Base-by-base conservation (phyloP, 148 eudicot species). In the Camellia sinensis region DNA sequence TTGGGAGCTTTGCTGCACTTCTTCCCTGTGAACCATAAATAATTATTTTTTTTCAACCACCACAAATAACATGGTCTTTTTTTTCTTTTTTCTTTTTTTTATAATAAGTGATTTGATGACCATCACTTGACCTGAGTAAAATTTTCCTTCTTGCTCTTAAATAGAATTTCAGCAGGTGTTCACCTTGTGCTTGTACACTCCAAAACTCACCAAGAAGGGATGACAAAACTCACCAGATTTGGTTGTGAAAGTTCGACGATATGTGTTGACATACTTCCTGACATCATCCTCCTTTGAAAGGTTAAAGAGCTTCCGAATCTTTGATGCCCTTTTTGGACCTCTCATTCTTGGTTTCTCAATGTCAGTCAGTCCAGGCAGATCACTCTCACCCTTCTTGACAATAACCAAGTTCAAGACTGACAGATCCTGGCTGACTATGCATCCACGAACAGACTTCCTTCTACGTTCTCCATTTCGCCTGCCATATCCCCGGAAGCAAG, bases 261-360 rank as follows among this genome's bases (percentile, higher is more conserved):
- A 93, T 13, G 97, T 93, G 89, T 93, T 93, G 50, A 93, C 97
- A 72, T 93, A 93, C 92, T 93, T 91, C 81, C 97, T 84, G 1
- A 93, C 97, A 87, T 93, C 97, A 83, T 93, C 95, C 19, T 93
- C 92, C 86, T 93, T 93, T 66, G 89, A 82, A 37, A 93, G 91
- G 90, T 93, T 92, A 78, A 93, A 93, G 75, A 93, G 97, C 87
- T 93, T 93, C 44, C 95, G 83, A 84, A 93, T 93, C 90, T 91
- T 93, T 14, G 97, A 93, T 60, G 97, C 95, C 84, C 97, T 93
- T 88, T 93, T 93, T 22, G 97, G 97, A 71, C 95, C 97, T 81
- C 97, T 93, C 97, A 93, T 93, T 84, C 97, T 91, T 76, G 97
- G 95, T 76, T 93, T 93, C 87, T 93, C 97, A 59, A 83, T 80